These are phyloP conservation scores for Kwoniella europaea DNA, from an alignment of 768 basidiomycete genomes.

Conservation along the genomic window DNA sequence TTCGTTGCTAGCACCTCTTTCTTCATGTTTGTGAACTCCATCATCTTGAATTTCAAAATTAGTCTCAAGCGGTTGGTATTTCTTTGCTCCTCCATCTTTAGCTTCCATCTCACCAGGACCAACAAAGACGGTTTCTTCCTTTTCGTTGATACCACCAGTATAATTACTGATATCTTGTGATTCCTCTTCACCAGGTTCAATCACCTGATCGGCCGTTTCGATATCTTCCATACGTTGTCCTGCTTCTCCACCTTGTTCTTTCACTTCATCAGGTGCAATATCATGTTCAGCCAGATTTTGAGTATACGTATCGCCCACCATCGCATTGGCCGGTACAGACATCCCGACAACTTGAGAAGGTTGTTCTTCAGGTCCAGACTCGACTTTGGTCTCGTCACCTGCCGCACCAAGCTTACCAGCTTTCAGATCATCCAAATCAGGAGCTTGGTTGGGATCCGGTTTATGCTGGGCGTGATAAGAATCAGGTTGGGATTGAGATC, in stretches of 20 bases:
- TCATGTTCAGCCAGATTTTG: conserved; percentile 34
- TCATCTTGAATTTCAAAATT: background rate
- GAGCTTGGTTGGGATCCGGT: conserved; percentile 20
- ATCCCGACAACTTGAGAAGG: conserved; percentile 16
- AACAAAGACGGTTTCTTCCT: conserved; percentile 6
- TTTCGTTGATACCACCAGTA: conserved; percentile 4
- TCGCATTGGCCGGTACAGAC: conserved; percentile 13
- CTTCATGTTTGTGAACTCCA: background rate
- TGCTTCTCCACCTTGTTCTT: conserved; percentile 40
- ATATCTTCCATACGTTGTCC: conserved; percentile 34
- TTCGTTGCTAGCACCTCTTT: conserved; percentile 9
- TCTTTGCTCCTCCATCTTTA: conserved; percentile 16
- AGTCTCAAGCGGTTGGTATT: conserved; percentile 2
- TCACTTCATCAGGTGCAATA: conserved; percentile 26
- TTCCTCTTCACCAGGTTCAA: conserved; percentile 20
- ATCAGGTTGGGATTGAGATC: conserved; percentile 1
- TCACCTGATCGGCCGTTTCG: conserved; percentile 31
- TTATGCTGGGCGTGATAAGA: background rate
- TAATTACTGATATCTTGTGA: background rate
- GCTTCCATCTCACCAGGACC: conserved; percentile 16
- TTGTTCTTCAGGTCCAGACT: conserved; percentile 27
- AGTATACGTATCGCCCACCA: conserved; percentile 24
- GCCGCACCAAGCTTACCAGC: conserved; percentile 31
- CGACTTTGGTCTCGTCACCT: conserved; percentile 36
- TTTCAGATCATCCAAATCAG: conserved; percentile 28